Evolutionary conservation across 768 basidiomycete species (phyloP).

Genomic region (Lentinula boryana): DNA sequence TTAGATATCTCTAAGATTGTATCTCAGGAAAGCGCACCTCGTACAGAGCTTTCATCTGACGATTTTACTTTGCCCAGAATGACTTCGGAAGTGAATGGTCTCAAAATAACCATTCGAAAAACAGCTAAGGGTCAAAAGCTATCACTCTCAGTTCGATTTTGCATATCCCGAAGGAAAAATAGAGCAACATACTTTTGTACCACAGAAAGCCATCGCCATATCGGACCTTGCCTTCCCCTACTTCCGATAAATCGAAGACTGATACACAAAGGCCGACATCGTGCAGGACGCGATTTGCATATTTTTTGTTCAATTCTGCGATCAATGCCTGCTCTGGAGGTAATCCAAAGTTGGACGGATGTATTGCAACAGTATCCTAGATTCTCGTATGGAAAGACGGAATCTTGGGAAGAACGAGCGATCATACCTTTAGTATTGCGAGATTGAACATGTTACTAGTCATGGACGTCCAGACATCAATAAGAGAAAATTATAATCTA

Average conservation of each 20-base stretch:
- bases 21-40: slow-evolving; percentile 45
- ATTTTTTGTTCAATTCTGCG: slow-evolving; percentile 90
- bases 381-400: not conserved
- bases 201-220: slow-evolving; percentile 94
- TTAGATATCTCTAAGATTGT: not conserved
- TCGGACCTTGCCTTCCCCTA: slow-evolving; percentile 86
- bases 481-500: slow-evolving; percentile 9
- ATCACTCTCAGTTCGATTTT: not conserved
- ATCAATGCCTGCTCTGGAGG: slow-evolving; percentile 76
- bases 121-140: slow-evolving; percentile 44
- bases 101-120: slow-evolving; percentile 86
- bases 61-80: slow-evolving; percentile 85
- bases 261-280: slow-evolving; percentile 90
- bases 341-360: slow-evolving; percentile 78
- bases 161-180: not conserved
- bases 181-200: slow-evolving; percentile 69
- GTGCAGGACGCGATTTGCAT: slow-evolving; percentile 86
- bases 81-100: slow-evolving; percentile 88
- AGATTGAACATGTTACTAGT: slow-evolving; percentile 34
- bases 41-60: slow-evolving; percentile 79
- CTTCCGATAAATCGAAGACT: slow-evolving; percentile 81
- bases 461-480: not conserved
- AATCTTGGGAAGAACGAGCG: not conserved
- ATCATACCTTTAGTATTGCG: slow-evolving; percentile 34
- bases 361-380: slow-evolving; percentile 89